Conservation (phyloP, 139 green algal genomes). For the Chlamydomonas sp. region DNA sequence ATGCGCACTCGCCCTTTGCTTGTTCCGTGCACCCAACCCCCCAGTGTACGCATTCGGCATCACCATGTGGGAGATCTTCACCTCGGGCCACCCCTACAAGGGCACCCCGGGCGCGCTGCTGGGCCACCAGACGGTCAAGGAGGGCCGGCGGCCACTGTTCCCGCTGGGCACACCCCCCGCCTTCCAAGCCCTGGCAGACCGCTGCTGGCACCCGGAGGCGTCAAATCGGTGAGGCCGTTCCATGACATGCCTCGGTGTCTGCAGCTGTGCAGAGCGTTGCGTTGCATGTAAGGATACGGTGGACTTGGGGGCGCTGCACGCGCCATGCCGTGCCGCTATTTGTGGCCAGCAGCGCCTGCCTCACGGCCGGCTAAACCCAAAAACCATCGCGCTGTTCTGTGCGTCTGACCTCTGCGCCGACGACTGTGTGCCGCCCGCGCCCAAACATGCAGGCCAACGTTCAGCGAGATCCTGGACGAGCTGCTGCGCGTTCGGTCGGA, state of each 20-base stretch:
- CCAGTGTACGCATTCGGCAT: constrained; percentile 55
- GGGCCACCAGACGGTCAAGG: constrained; percentile 40
- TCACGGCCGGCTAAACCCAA: background rate
- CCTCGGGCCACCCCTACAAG: constrained; percentile 45
- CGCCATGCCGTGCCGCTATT: background rate
- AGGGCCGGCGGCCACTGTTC: constrained; percentile 44
- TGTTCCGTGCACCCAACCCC: too few species aligned
- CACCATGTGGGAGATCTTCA: constrained; percentile 63
- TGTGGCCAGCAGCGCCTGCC: background rate
- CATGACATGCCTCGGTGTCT: too few species aligned
- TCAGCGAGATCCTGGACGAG: constrained; percentile 38
- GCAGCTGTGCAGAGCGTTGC: background rate
- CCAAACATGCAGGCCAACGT: constrained; percentile 30
- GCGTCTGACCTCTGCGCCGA: background rate
- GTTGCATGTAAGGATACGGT: background rate
- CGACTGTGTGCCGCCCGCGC: background rate
- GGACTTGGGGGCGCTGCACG: background rate
- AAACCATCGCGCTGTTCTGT: background rate
- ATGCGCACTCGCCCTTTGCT: too few species aligned
- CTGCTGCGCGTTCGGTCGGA: constrained; percentile 24
- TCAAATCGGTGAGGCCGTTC: too few species aligned
- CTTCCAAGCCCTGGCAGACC: constrained; percentile 39
- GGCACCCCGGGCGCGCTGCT: constrained; percentile 49
- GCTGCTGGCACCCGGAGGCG: constrained; percentile 46
- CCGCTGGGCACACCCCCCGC: constrained; percentile 33